Percentiles rank a stretch among this genome's conserved stretches.
phyloP scores from a whole-genome alignment of 2,329 filamentous ascomycete genomes.

The Sporothrix euskadiensis region DNA sequence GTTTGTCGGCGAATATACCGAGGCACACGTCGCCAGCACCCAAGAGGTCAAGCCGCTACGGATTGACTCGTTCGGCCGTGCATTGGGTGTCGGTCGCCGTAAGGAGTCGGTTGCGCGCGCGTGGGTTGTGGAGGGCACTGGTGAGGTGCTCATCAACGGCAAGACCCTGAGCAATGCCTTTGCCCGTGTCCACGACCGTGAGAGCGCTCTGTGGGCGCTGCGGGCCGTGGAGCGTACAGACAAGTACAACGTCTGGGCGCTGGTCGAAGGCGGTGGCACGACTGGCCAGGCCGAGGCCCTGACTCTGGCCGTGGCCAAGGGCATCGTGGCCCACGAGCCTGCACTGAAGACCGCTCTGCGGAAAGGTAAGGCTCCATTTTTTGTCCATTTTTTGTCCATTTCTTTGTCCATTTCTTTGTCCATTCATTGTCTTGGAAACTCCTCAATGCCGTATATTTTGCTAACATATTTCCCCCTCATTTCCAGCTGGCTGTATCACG shows the following conservation, averaged over 20 bases:
- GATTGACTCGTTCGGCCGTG: constrained; percentile 75
- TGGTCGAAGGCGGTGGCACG: constrained; percentile 80
- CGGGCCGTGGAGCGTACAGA: constrained; percentile 79
- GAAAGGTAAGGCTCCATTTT: constrained; percentile 61
- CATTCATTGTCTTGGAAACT: no score
- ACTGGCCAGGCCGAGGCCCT: constrained; percentile 96
- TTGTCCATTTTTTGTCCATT: background rate
- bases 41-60: constrained; percentile 58
- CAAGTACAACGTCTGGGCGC: constrained; percentile 95
- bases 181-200: constrained; percentile 85
- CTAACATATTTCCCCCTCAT: constrained; percentile 32
- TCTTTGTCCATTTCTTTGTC: background rate
- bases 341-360: constrained; percentile 82
- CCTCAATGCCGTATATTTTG: background rate
- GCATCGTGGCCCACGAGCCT: constrained; percentile 86
- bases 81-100: constrained; percentile 77
- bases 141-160: constrained; percentile 87
- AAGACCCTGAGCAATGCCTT: constrained; percentile 81
- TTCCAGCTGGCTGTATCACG: constrained; percentile 83
- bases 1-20: constrained; percentile 70
- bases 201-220: constrained; percentile 90
- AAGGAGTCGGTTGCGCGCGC: constrained; percentile 85
- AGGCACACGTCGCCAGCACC: constrained; percentile 69
- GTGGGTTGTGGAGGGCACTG: constrained; percentile 88
- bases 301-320: constrained; percentile 85